Evolutionary conservation across 441 rosid genomes (phyloP), one percentile per base, ranked within the genome.

Genomic region (Arabidopsis lyrata): DNA sequence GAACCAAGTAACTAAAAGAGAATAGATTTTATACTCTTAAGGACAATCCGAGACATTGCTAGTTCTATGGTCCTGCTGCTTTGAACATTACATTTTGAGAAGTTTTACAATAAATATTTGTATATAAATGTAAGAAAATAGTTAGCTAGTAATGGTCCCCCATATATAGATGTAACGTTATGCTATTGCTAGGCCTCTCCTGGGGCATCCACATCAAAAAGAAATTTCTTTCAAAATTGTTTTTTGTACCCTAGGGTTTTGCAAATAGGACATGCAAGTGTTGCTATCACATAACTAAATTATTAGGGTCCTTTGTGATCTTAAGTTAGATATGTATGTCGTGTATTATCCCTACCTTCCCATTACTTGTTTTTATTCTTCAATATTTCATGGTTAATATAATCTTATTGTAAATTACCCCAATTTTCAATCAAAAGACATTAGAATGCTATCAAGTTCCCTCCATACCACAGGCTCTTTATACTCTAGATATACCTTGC

Each of bases 221-320:
- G 3, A 48, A n/a, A 9, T 14, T 56, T 16, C 24, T 41, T 70
- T 63, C 72, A 56, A 77, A 48, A 60, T 66, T 77, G 73, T 72
- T 77, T 71, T 77, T 60, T 77, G 69, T 72, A 77, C 77, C 70
- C 77, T 77, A 77, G 81, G 81, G 81, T 77, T 72, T 77, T 72
- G 77, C 45, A 77, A 72, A 72, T 61, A 69, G 54, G 77, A 36
- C 81, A 77, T 77, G 81, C 77, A 77, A 72, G 58, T 77, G 77
- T 77, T 72, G 73, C 81, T 66, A 66, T 72, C 81, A 77, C 60
- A 59, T 77, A 72, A 72, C 74, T 72, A 72, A 72, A 77, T 72
- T 53, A 60, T 66, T 72, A 72, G 34, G 63, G 31, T 60, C 77
- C 68, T 65, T 64, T 71, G 73, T 77, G 64, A 72, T 77, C 68